Base-by-base conservation (phyloP, 1,284 basidiomycete species). In the Ustilago trichophora region DNA sequence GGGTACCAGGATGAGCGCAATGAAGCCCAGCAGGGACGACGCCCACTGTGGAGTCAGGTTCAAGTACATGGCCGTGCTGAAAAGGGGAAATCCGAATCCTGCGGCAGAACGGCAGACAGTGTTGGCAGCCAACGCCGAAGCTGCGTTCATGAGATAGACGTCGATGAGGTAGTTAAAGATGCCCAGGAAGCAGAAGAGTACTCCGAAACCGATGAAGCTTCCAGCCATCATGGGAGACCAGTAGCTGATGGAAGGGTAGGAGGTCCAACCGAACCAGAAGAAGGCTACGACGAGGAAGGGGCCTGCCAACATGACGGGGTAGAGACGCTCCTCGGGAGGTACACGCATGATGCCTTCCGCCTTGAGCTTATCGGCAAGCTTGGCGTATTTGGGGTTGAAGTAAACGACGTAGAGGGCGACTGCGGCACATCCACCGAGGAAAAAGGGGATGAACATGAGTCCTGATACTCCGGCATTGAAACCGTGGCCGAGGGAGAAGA, bases 11-110 rank as follows among this genome's bases (percentile, higher is more conserved):
- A 88, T 57, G 6, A 87, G 85, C 44, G 88, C 85, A 22, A 92
- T 77, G 6, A 90, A 89, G 0, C 88, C 91, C 6, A 92, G 81
- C n/a, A 92, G 83, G 11, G 88, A 88, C 0, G 88, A 89, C 0
- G 89, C 90, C 7, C 91, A 90, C 0, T 89, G 88, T 0, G 89
- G 87, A 1, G 89, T 89, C 5, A 92, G 79, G 13, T 71, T 81
- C 6, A 82, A 58, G 77, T 83, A 86, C 85, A 87, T 85, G 57
- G 85, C 83, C 1, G 51, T 29, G 0, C 85, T 84, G 58, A 86
- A 86, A 3, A 85, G 73, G 0, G 85, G 84, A 77, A 83, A 81
- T 0, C 81, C 83, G 1, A 87, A 87, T 3, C 88, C 90, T 47
- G 88, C 85, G 3, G 86, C 80, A 3, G 87, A 88, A 34, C 90